Evolutionary conservation across 1,284 basidiomycete genomes (phyloP), one percentile per base, ranked within the genome.

Genomic region (Cryptococcus amylolentus): DNA sequence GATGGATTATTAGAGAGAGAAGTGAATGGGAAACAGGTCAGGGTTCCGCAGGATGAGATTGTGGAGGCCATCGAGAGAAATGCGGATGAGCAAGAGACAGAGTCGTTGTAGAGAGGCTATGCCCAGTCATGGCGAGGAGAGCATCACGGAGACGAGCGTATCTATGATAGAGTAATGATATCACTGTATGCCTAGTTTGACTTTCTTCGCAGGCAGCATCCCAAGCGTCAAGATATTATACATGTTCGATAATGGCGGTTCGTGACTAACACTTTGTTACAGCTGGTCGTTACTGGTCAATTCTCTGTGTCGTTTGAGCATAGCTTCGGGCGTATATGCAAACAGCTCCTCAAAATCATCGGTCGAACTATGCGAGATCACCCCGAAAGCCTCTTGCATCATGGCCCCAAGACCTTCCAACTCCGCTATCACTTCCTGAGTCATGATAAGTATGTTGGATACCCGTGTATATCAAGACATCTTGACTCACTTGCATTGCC

Each of bases 331-430:
- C 23, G 52, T 27, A 13, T 50, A 27, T 44, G 55, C 59, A 49
- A 89, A 89, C 60, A 89, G 66, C 48, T 80, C 82, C 64, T 88
- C 87, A 67, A 89, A 89, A 65, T 87, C 84, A 50, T 83, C 81
- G 12, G 81, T 78, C 2, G 81, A 81, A 57, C 64, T 87, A 82
- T 48, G 90, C 84, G 69, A 91, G 23, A 78, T 77, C 13, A 92
- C 89, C 13, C 92, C 92, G 76, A 94, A 95, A 10, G 89, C 87
- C 51, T 86, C 84, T 71, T 96, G 93, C 55, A 92, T 79, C 18
- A 84, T 87, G 37, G 73, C 77, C 0, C 92, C 92, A 2, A 95
- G 79, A 52, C 79, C 82, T 49, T 94, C 89, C 18, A 96, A 81
- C 68, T 95, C 91, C 56, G 84, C 82, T 18, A 91, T 93, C 35